Base-by-base conservation (phyloP, 352 stramenopile species). In the Globisporangium mamillatum region DNA sequence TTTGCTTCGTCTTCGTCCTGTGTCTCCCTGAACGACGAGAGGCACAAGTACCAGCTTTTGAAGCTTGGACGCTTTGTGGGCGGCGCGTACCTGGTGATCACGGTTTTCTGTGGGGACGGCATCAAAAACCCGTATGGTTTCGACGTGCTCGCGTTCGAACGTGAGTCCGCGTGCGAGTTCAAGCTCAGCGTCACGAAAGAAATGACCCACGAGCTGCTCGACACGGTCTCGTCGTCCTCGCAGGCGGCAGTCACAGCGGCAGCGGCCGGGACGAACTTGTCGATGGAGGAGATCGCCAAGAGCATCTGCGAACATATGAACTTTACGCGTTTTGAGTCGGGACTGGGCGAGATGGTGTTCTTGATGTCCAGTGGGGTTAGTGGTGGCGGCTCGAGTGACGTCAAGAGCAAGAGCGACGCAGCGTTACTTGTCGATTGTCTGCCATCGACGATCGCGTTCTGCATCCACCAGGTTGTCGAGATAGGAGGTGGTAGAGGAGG, bases 71-170 rank as follows among this genome's bases (percentile, higher is more conserved):
- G 82, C 6, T 90, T 92, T 59, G 72, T 91, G 1, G 84, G 79
- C 1, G 84, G 84, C 24, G 80, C 73, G 14, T 92, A 92, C 63
- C 71, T 92, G 8, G 70, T 90, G 7, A 60, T 92, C 34, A 90
- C 82, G 6, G 84, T 92, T 9, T 90, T 86, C 56, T 90, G 75
- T 58, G 84, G 84, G n/a, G 75, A 90, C 56, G 77, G 82, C 14
- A 75, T 84, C 36, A 76, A 71, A 22, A 91, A 92, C 46, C 77
- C 82, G 46, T 92, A 92, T 60, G 84, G 82, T 1, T 91, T 91
- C 67, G 84, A 92, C 41, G 79, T 92, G 18, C 67, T 86, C 34
- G 84, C 84, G 18, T 70, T 81, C 50, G 70, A 91, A 58, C 74
- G 70, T 1, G 79, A 86, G 64, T 71, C 70, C 10, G 68, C 80